Base-by-base conservation (phyloP, 139 green algal species). In the Chlamydomonas urium region DNA sequence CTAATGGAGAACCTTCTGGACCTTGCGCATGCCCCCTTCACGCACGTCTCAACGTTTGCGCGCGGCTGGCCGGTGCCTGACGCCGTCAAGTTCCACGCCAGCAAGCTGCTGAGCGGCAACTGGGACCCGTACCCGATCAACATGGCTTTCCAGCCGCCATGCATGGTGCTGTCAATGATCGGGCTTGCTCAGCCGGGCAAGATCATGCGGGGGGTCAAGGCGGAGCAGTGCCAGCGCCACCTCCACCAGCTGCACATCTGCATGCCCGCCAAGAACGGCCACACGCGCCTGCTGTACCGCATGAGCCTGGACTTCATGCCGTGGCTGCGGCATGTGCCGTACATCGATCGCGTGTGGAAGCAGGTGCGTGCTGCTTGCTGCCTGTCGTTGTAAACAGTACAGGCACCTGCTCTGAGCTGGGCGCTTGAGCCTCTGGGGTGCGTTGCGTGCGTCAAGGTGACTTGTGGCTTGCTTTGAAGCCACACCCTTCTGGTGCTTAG, bases 91-190 rank as follows among this genome's bases (percentile, higher is more conserved):
- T 94, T 96, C 80, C 87, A 90, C 35, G 78, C 86, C 6, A 81
- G 62, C 36, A 75, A 87, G 75, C 34, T 83, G 75, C 74, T 94
- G 59, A 76, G 75, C 2, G 95, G 95, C 57, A 79, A 87, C 65
- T 99, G 95, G 95, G 90, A 99, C 68, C 95, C 95, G 14, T 99
- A 99, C 84, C 95, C 95, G 31, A 99, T 99, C 50, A 83, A 95
- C 74, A 99, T 99, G 95, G 82, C 85, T 33, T 99, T 99, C 78
- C 78, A 95, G 68, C 90, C 94, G 34, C 95, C 95, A 2, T 98
- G 93, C 84, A 91, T 97, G 74, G 86, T 89, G 2, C 37, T 96
- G 32, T 95, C 85, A 6, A 84, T 81, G 21, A 98, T 99, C 65
- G 95, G 95, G 34, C 79, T 98, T 53, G 79, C 80, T 29, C 83